Evolutionary conservation across 768 basidiomycete species (phyloP), one percentile per base, ranked within the genome.

Genomic region (Tricholoma hemisulphureum): DNA sequence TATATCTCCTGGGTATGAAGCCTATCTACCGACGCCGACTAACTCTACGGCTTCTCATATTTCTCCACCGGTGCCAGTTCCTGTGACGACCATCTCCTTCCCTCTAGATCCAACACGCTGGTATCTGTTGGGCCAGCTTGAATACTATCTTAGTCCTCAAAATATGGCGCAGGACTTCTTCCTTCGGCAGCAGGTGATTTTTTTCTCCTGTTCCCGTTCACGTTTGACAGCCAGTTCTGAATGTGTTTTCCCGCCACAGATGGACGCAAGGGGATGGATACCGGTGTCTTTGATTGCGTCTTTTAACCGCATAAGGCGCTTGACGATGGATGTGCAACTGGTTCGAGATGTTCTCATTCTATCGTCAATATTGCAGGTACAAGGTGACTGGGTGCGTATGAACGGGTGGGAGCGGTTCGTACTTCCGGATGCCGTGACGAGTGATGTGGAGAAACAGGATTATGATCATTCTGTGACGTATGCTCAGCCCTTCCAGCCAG

Each of bases 211-310:
- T 59, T 62, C 23, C 55, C 21, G 23, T 55, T 53, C 39, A 14
- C 45, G 39, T 18, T 24, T 48, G 16, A 13, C 5, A 23, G 24
- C 14, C 8, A 28, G 56, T 18, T 35, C 55, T 28, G 53, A 41
- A 54, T 58, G 26, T 54, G 8, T 39, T 8, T 45, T 34, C 20
- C 3, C 32, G 18, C 11, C 20, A 50, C 46, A 96, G 94, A 95
- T 98, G 95, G 93, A 97, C 69, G 78, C 82, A 4, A 76, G 82
- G 56, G 95, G 95, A 9, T 98, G 92, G 92, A 86, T 98, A 51
- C 82, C 88, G 10, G 88, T 95, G 46, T 63, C 82, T 13, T 75
- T 94, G 52, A 80, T 98, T 56, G 89, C 92, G 1, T 91, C 91
- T 10, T 98, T 97, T 79, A 92, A 91, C 65, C 88, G 95, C 39